Evolutionary conservation across 371 early-diverging fungal species (phyloP).

Genomic region (Coemansia sp.): DNA sequence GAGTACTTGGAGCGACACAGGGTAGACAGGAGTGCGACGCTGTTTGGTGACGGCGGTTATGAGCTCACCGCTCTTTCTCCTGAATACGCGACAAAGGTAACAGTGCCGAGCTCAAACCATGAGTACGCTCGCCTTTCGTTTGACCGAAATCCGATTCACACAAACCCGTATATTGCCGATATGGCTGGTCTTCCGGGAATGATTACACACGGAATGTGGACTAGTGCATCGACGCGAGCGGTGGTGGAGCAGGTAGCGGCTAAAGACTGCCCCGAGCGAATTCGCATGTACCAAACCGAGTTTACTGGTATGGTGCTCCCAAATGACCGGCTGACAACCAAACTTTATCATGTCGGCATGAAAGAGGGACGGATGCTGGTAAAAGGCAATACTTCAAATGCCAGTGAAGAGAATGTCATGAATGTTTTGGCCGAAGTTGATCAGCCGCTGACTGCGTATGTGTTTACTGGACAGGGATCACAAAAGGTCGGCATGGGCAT

Average conservation of each 20-base stretch:
- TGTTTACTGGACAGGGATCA: slow-evolving; percentile 96
- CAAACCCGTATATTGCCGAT: slow-evolving; percentile 91
- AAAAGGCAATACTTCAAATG: slow-evolving; percentile 82
- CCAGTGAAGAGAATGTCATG: slow-evolving; percentile 74
- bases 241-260: slow-evolving; percentile 14
- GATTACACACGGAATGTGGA: slow-evolving; percentile 98
- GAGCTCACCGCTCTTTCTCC: slow-evolving; percentile 52
- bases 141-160: slow-evolving; percentile 95
- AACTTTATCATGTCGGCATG: slow-evolving; percentile 83
- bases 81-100: slow-evolving; percentile 18
- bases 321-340: slow-evolving; percentile 81
- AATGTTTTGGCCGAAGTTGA: slow-evolving; percentile 86
- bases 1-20: slow-evolving; percentile 22
- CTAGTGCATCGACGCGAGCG: slow-evolving; percentile 43
- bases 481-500: slow-evolving; percentile 96
- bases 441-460: slow-evolving; percentile 85
- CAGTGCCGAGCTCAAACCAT: slow-evolving; percentile 68
- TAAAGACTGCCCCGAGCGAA: slow-evolving; percentile 10
- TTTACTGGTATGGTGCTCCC: slow-evolving; percentile 58
- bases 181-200: slow-evolving; percentile 87
- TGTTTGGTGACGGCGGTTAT: slow-evolving; percentile 59
- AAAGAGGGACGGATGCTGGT: slow-evolving; percentile 84
- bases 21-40: neutral
- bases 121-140: slow-evolving; percentile 83
- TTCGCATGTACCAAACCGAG: slow-evolving; percentile 38